Evolutionary conservation across 306 rosid genomes (phyloP).

Genomic region (Biancaea sappan): DNA sequence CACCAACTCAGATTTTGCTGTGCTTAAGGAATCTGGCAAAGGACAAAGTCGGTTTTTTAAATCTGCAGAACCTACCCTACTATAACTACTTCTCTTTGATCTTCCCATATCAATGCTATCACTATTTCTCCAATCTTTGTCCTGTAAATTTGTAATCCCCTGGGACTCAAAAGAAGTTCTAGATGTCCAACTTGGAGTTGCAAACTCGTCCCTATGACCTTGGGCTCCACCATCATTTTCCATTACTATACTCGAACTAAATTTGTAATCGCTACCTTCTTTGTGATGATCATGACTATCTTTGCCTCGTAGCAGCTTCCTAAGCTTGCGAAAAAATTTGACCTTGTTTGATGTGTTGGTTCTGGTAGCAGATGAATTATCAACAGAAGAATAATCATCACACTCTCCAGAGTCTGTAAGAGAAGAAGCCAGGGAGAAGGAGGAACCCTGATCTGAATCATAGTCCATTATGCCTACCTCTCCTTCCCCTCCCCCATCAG

Average conservation of each 20-base stretch:
- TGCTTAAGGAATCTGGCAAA: slow-evolving; percentile 39
- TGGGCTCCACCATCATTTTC: slow-evolving; percentile 40
- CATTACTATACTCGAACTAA: slow-evolving; percentile 38
- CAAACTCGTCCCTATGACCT: slow-evolving; percentile 37
- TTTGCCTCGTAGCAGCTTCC: slow-evolving; percentile 60
- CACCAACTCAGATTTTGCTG: slow-evolving; percentile 53
- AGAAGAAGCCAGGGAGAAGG: slow-evolving; percentile 61
- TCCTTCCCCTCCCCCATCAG: slow-evolving; percentile 47
- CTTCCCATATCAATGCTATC: slow-evolving; percentile 40
- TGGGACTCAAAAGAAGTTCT: slow-evolving; percentile 48
- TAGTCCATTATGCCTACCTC: slow-evolving; percentile 48
- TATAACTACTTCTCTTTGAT: slow-evolving; percentile 38
- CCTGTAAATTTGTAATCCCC: slow-evolving; percentile 39
- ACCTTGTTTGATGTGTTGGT: slow-evolving; percentile 44
- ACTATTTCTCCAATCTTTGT: slow-evolving; percentile 37
- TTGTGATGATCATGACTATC: slow-evolving; percentile 38
- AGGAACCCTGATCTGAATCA: slow-evolving; percentile 77
- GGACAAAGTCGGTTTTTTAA: slow-evolving; percentile 32
- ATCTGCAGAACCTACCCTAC: slow-evolving; percentile 36
- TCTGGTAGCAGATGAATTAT: slow-evolving; percentile 46
- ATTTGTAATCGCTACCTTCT: slow-evolving; percentile 42
- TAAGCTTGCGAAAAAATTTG: slow-evolving; percentile 61
- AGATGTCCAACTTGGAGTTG: slow-evolving; percentile 37
- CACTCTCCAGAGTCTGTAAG: slow-evolving; percentile 55
- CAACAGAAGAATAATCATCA: slow-evolving; percentile 54